Conservation (phyloP, 139 green algal genomes). For the Mychonastes homosphaera region DNA sequence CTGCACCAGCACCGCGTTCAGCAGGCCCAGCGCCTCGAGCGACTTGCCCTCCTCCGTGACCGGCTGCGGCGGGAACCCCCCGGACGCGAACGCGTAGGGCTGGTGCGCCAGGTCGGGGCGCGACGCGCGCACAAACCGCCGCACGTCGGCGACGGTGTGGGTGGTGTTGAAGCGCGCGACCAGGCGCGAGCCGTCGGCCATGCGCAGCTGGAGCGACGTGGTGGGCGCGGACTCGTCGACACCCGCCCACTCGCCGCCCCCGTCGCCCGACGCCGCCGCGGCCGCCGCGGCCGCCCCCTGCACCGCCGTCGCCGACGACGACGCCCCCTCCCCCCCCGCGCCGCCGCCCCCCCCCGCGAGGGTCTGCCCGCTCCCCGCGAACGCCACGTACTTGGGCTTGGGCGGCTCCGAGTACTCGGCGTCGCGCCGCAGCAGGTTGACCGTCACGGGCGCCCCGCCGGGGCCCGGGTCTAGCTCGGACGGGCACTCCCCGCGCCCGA, state of each 20-base stretch:
- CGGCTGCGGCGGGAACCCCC: slow-evolving; percentile 52
- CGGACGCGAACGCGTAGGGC: slow-evolving; percentile 50
- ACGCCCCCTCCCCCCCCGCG: neutral
- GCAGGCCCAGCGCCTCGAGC: slow-evolving; percentile 64
- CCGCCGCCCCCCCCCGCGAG: slow-evolving; percentile 16
- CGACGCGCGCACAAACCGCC: slow-evolving; percentile 64
- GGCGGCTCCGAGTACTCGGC: slow-evolving; percentile 51
- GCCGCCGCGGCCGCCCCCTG: slow-evolving; percentile 1
- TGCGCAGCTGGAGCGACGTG: slow-evolving; percentile 76
- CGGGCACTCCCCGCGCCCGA: slow-evolving; percentile 29
- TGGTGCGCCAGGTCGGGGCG: slow-evolving; percentile 39
- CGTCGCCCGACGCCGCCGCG: neutral
- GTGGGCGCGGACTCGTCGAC: slow-evolving; percentile 55
- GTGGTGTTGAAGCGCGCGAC: slow-evolving; percentile 74
- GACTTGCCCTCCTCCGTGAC: slow-evolving; percentile 54
- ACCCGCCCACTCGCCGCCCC: slow-evolving; percentile 53
- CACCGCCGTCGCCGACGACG: slow-evolving; percentile 5
- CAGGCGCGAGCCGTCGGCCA: slow-evolving; percentile 68
- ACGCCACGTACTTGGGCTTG: slow-evolving; percentile 50
- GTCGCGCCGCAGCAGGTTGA: slow-evolving; percentile 75
- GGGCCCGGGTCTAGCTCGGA: slow-evolving; percentile 20
- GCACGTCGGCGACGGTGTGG: slow-evolving; percentile 71
- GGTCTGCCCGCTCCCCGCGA: slow-evolving; percentile 51
- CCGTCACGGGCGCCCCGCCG: slow-evolving; percentile 37
- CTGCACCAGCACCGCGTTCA: slow-evolving; percentile 78